Conservation (phyloP, 2,329 filamentous ascomycete genomes). For the Coniochaeta prunicola region DNA sequence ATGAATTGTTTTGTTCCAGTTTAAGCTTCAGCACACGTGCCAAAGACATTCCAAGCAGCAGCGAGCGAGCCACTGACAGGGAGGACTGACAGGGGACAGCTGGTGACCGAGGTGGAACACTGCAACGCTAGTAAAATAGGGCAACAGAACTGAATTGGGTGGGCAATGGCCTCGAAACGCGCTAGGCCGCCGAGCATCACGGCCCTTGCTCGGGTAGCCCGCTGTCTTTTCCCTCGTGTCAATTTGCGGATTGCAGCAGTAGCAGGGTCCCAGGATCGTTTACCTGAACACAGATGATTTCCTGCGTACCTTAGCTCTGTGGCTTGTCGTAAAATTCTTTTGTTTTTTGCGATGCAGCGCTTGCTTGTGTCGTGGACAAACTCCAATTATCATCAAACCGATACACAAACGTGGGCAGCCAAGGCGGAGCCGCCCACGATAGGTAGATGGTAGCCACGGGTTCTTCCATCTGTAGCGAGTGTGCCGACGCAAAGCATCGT, state of each 20-base stretch:
- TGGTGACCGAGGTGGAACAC: not conserved
- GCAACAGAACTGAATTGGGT: not conserved
- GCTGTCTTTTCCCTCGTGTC: not conserved
- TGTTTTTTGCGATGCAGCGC: not conserved
- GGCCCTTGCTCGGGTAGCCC: not conserved
- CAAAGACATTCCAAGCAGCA: not conserved
- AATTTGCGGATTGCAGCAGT: not conserved
- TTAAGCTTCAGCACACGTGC: not conserved
- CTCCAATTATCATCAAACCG: not conserved
- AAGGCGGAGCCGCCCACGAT: not conserved
- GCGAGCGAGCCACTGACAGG: too few species aligned
- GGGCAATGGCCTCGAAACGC: not conserved
- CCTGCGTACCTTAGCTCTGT: too few species aligned
- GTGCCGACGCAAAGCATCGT: not conserved
- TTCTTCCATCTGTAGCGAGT: not conserved
- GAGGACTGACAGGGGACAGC: not conserved
- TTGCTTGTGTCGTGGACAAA: not conserved
- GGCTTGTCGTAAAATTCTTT: not conserved
- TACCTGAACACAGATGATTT: too few species aligned
- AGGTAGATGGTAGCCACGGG: not conserved
- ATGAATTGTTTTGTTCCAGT: not conserved
- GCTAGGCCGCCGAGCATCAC: not conserved
- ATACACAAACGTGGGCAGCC: not conserved
- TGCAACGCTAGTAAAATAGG: not conserved
- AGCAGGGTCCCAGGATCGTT: not conserved